Evolutionary conservation across 2,329 filamentous ascomycete species (phyloP).

Genomic region (Bipolaris oryzae): DNA sequence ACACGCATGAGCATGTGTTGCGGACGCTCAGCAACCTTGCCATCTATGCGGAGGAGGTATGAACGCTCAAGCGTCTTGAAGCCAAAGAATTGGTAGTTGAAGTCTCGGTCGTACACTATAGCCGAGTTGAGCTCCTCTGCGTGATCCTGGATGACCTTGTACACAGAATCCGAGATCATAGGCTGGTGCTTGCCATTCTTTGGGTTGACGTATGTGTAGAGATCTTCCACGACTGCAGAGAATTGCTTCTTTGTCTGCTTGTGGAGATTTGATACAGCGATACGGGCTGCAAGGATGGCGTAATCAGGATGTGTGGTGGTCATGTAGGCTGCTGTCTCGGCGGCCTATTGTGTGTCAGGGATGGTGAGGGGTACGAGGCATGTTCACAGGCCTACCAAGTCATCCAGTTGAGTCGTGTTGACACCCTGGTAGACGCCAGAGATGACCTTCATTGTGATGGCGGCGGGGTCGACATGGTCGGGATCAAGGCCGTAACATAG

Average conservation of each 20-base stretch:
- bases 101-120: constrained; percentile 98
- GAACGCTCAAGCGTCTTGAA: constrained; percentile 99
- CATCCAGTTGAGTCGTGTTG: constrained; percentile 93
- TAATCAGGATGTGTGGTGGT: constrained; percentile 99
- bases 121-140: constrained; percentile 97
- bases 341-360: constrained; percentile 67
- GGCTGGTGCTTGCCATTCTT: constrained; percentile 83
- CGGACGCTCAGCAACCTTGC: constrained; percentile 94
- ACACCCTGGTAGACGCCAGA: constrained; percentile 99
- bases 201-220: constrained; percentile 95
- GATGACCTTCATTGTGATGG: constrained; percentile 99
- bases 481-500: constrained; percentile 97
- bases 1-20: constrained; percentile 99
- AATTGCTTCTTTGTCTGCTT: constrained; percentile 99
- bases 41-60: constrained; percentile 92
- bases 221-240: constrained; percentile 90
- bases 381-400: constrained; percentile 71
- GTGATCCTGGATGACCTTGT: constrained; percentile 93
- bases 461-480: constrained; percentile 94
- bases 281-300: constrained; percentile 95
- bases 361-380: constrained; percentile 18
- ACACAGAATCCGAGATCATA: constrained; percentile 92
- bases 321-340: constrained; percentile 99
- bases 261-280: constrained; percentile 98
- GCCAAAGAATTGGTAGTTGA: constrained; percentile 99